Percentiles rank a stretch among this genome's conserved stretches.
Conservation (phyloP, 495 filamentous ascomycete genomes). For the Podospora pseudopauciseta region DNA sequence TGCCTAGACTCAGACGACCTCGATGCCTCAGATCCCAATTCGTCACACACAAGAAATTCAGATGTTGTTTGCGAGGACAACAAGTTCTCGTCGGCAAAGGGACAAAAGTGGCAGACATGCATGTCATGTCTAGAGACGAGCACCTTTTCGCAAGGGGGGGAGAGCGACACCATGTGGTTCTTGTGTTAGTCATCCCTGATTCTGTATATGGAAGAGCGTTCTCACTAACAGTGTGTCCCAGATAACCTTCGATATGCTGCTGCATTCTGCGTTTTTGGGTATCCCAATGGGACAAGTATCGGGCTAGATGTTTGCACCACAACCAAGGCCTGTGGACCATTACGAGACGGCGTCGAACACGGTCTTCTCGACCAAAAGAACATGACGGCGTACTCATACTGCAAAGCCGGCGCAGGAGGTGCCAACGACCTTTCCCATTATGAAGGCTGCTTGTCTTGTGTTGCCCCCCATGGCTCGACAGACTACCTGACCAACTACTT, state of each 20-base stretch:
- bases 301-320: conserved; percentile 42
- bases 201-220: not conserved
- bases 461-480: conserved; percentile 35
- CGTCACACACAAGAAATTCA: conserved; percentile 40
- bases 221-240: conserved; percentile 20
- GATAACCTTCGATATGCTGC: conserved; percentile 47
- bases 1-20: conserved; percentile 40
- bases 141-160: conserved; percentile 38
- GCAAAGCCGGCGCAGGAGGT: conserved; percentile 29
- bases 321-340: conserved; percentile 38
- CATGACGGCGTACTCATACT: conserved; percentile 40
- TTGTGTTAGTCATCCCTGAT: conserved; percentile 39
- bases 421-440: conserved; percentile 27
- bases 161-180: conserved; percentile 52
- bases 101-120: conserved; percentile 47
- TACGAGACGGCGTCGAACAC: conserved; percentile 31
- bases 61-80: conserved; percentile 49
- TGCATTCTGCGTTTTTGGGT: conserved; percentile 45
- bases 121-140: conserved; percentile 52
- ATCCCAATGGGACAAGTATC: conserved; percentile 40
- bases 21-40: conserved; percentile 43
- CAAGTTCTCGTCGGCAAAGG: conserved; percentile 33
- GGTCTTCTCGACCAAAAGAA: conserved; percentile 32
- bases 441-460: conserved; percentile 38
- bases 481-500: conserved; percentile 44